A percentile compares a stretch with the other conserved stretches of the same genome.
These are phyloP conservation scores for Globisporangium cederbergense DNA, from an alignment of 352 stramenopile genomes.

Conservation along the genomic window DNA sequence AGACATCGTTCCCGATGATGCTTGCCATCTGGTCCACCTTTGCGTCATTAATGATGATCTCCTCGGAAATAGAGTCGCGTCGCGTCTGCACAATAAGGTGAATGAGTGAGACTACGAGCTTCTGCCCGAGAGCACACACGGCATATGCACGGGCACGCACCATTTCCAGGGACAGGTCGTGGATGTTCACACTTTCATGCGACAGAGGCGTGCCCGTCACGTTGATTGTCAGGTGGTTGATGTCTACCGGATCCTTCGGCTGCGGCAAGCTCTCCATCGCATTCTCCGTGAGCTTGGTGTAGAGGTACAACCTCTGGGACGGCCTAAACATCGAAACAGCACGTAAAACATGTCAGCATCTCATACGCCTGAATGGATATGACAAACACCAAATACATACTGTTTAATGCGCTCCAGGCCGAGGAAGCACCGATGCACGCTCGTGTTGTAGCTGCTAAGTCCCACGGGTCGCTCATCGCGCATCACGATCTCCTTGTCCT, in stretches of 20 bases:
- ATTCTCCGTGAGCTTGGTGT: conserved; percentile 78
- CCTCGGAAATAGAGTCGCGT: conserved; percentile 58
- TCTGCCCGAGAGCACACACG: too few relatives aligned
- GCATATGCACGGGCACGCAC: not conserved
- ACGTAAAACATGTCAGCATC: too few relatives aligned
- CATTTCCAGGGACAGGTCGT: conserved; percentile 15
- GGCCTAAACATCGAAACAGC: conserved; percentile 1
- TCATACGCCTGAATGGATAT: not conserved
- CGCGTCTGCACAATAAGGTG: conserved; percentile 15
- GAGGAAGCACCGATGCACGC: conserved; percentile 79
- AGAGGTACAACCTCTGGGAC: conserved; percentile 72
- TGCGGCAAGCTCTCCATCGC: conserved; percentile 60
- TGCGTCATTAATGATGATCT: conserved; percentile 62
- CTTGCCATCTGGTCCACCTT: conserved; percentile 86
- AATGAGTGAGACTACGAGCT: not conserved
- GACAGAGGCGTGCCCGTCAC: conserved; percentile 43
- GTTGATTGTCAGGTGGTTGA: conserved; percentile 62
- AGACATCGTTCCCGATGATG: conserved; percentile 74
- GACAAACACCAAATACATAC: conserved; percentile 22
- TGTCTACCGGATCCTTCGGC: conserved; percentile 52
- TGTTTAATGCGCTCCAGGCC: conserved; percentile 76
- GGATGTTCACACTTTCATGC: conserved; percentile 17
- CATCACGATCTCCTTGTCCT: conserved; percentile 84
- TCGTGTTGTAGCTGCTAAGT: conserved; percentile 83
- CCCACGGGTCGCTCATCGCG: conserved; percentile 73